These are phyloP conservation scores for Acer yangbiense DNA, from an alignment of 345 rosid species.

Conservation along the genomic window DNA sequence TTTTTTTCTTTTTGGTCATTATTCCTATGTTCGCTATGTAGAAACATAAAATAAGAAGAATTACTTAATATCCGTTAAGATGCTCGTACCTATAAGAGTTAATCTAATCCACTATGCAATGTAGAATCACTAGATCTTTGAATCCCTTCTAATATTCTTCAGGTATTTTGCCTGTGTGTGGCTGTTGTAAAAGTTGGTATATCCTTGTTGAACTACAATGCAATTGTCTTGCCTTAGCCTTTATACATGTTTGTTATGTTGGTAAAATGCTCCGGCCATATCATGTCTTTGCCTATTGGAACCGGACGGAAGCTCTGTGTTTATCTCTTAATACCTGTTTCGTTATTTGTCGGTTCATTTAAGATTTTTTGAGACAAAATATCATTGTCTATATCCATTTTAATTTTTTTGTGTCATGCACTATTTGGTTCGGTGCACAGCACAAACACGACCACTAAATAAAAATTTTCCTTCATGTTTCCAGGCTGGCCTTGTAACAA, in stretches of 20 bases:
- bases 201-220: background rate
- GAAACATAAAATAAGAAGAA: background rate
- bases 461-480: slow-evolving; percentile 16
- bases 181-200: background rate
- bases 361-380: background rate
- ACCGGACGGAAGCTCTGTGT: background rate
- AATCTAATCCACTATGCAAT: background rate
- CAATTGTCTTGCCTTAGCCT: background rate
- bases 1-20: background rate
- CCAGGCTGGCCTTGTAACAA: slow-evolving; percentile 97
- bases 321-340: background rate
- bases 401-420: slow-evolving; percentile 9
- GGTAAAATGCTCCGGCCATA: background rate
- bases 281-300: background rate
- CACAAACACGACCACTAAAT: slow-evolving; percentile 12
- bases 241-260: slow-evolving; percentile 14
- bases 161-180: background rate
- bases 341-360: background rate
- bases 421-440: slow-evolving; percentile 6
- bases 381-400: background rate
- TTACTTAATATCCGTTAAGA: background rate
- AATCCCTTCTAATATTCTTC: background rate
- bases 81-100: background rate
- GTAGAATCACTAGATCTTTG: background rate
- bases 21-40: background rate